Evolutionary conservation across 2,329 filamentous ascomycete species (phyloP).

Genomic region (Fusarium sp.): DNA sequence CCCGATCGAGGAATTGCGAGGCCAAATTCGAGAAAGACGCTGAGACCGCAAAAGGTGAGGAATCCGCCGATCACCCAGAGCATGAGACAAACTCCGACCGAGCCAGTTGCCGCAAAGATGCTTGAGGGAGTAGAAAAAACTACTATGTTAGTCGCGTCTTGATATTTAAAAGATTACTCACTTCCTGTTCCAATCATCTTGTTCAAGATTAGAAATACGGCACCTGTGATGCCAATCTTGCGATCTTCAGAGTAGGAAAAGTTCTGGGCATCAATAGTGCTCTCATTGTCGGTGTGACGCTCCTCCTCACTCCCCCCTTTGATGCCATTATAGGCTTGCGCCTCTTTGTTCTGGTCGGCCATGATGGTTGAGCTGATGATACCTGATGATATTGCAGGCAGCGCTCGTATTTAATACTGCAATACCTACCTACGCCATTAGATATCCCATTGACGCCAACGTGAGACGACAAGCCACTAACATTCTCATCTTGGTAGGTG

Average conservation of each 20-base stretch:
- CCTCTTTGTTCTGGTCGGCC: slow-evolving; percentile 21
- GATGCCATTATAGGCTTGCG: background rate
- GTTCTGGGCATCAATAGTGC: slow-evolving; percentile 53
- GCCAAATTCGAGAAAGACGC: slow-evolving; percentile 72
- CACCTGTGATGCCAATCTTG: slow-evolving; percentile 63
- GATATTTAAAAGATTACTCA: slow-evolving; percentile 41
- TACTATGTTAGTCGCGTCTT: slow-evolving; percentile 28
- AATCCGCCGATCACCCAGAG: slow-evolving; percentile 55
- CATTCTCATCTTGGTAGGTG: background rate
- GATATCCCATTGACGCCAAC: background rate
- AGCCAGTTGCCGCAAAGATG: slow-evolving; percentile 63
- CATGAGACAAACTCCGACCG: slow-evolving; percentile 54
- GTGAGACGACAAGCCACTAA: background rate
- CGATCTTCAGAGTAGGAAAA: slow-evolving; percentile 53
- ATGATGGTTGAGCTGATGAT: slow-evolving; percentile 10
- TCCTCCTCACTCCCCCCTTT: slow-evolving; percentile 33
- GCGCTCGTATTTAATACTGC: background rate
- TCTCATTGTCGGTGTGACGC: slow-evolving; percentile 27
- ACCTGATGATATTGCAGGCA: background rate
- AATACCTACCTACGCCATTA: slow-evolving; percentile 1
- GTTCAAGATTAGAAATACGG: slow-evolving; percentile 66
- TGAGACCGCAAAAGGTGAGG: slow-evolving; percentile 67
- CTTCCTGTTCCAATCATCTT: slow-evolving; percentile 70
- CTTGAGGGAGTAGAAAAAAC: slow-evolving; percentile 66
- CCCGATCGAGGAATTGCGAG: slow-evolving; percentile 70